These are phyloP conservation scores for Musa schizocarpa DNA, from an alignment of 176 grass and related monocot genomes.

Conservation along the genomic window DNA sequence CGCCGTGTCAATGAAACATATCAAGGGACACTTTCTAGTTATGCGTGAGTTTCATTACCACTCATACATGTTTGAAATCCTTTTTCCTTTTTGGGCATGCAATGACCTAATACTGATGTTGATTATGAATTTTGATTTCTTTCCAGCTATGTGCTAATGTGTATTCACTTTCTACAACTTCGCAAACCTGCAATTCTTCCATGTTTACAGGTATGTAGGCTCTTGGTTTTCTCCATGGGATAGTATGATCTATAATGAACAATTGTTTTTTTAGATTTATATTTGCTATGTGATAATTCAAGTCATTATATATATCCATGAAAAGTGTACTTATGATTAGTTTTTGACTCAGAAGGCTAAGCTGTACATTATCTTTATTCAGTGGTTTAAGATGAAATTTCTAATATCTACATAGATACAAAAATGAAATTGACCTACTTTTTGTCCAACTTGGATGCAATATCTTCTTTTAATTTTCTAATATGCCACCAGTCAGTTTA, in stretches of 20 bases:
- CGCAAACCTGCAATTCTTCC: slow-evolving; percentile 74
- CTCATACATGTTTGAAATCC: slow-evolving; percentile 5
- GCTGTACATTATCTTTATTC: too few species aligned
- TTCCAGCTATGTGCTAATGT: slow-evolving; percentile 97
- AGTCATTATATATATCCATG: too few species aligned
- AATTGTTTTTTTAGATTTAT: too few species aligned
- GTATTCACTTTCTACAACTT: slow-evolving; percentile 81
- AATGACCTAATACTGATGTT: slow-evolving; percentile 8
- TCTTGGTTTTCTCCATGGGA: background rate
- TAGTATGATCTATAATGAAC: background rate
- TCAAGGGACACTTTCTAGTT: slow-evolving; percentile 98
- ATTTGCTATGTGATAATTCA: too few species aligned
- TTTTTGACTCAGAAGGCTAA: too few species aligned
- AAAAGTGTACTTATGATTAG: too few species aligned
- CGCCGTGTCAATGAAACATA: slow-evolving; percentile 95
- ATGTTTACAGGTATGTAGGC: slow-evolving; percentile 68
- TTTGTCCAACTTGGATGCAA: too few species aligned
- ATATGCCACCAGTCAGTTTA: too few species aligned
- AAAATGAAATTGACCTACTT: too few species aligned
- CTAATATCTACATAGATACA: too few species aligned
- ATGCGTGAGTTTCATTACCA: slow-evolving; percentile 59
- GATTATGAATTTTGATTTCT: slow-evolving; percentile 18
- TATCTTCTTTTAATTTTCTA: too few species aligned
- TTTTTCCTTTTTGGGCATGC: background rate
- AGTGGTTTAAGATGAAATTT: too few species aligned